Evolutionary conservation across 208 protist genomes (phyloP).

Genomic region (Trypanosoma avium): DNA sequence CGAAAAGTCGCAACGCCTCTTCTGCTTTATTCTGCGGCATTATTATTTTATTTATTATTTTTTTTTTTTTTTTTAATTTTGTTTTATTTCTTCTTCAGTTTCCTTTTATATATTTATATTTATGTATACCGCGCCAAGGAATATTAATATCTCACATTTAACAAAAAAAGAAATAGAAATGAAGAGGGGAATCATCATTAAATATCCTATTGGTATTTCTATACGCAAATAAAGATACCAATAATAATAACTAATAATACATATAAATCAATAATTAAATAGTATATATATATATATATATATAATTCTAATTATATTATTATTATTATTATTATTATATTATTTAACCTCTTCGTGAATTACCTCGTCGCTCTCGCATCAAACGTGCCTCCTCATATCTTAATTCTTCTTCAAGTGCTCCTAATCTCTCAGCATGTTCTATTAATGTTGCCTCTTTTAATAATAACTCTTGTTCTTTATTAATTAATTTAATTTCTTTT

Average conservation of each 20-base stretch:
- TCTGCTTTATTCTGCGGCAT: slow-evolving; percentile 22
- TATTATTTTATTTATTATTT: slow-evolving; percentile 5
- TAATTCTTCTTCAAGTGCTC: slow-evolving; percentile 17
- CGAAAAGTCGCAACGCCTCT: slow-evolving; percentile 32
- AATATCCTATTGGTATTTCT: too few relatives aligned
- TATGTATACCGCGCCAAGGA: neutral
- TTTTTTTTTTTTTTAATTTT: slow-evolving; percentile 3
- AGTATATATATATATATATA: too few relatives aligned
- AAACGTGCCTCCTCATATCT: neutral
- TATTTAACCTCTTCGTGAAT: neutral
- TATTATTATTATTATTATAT: neutral
- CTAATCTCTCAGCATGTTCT: slow-evolving; percentile 13
- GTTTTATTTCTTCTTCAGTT: slow-evolving; percentile 1
- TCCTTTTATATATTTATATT: neutral
- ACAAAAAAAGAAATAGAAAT: too few relatives aligned
- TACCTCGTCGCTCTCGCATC: neutral
- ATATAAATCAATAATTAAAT: too few relatives aligned
- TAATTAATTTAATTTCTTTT: too few relatives aligned
- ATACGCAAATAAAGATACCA: too few relatives aligned
- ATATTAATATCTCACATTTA: neutral
- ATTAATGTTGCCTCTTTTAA: neutral
- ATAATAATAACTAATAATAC: too few relatives aligned
- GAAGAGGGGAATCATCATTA: too few relatives aligned
- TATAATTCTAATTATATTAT: too few relatives aligned
- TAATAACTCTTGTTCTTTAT: neutral